Percentiles rank a stretch among this genome's conserved stretches.
These are phyloP conservation scores for Saccharomycopsis fodiens DNA, from an alignment of 805 yeast genomes.

Conservation along the genomic window DNA sequence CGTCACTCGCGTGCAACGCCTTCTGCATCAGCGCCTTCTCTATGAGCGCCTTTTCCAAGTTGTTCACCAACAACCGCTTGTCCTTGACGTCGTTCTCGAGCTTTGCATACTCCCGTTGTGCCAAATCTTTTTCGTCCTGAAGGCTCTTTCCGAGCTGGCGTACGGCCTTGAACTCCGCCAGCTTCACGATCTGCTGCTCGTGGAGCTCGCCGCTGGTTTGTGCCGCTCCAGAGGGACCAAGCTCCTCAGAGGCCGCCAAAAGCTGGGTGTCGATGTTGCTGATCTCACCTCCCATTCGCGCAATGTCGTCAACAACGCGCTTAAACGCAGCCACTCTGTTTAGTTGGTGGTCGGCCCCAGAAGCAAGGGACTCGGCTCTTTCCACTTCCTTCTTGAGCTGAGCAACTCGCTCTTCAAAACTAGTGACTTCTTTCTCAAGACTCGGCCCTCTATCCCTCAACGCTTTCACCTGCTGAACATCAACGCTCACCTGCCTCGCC, in stretches of 20 bases:
- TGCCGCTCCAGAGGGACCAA: conserved; percentile 25
- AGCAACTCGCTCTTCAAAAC: conserved; percentile 18
- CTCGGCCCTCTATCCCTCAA: conserved; percentile 5
- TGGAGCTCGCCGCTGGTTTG: conserved; percentile 41
- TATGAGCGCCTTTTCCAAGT: conserved; percentile 42
- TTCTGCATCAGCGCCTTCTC: conserved; percentile 37
- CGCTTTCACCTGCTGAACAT: neutral
- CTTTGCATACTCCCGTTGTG: conserved; percentile 35
- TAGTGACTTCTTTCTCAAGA: conserved; percentile 6
- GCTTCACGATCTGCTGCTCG: conserved; percentile 32
- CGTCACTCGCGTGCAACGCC: conserved; percentile 31
- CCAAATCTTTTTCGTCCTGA: conserved; percentile 36
- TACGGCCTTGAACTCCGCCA: conserved; percentile 31
- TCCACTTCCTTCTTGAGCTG: conserved; percentile 20
- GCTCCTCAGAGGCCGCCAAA: conserved; percentile 27
- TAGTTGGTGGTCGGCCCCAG: neutral
- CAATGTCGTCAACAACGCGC: conserved; percentile 30
- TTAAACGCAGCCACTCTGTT: conserved; percentile 17
- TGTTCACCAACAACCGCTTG: conserved; percentile 42
- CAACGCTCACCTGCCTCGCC: conserved; percentile 4
- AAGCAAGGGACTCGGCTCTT: neutral
- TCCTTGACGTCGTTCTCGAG: conserved; percentile 48
- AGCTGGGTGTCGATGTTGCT: conserved; percentile 26
- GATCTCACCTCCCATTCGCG: conserved; percentile 29
- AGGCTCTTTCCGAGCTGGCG: conserved; percentile 31